These are phyloP conservation scores for Clitopilus hobsonii DNA, from an alignment of 768 basidiomycete genomes.

Conservation along the genomic window DNA sequence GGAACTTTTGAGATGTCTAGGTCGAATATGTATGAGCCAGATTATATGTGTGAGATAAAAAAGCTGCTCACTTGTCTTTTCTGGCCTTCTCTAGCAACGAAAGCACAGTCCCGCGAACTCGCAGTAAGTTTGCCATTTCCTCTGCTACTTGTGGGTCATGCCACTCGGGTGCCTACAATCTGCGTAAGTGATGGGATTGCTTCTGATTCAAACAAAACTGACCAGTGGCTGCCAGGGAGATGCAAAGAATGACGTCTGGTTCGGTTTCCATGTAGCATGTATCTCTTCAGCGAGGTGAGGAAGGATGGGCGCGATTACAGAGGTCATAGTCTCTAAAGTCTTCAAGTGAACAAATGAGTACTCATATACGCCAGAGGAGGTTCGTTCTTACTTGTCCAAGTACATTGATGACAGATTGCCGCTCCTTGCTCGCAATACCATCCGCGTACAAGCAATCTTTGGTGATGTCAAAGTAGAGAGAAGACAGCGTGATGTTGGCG, in stretches of 20 bases:
- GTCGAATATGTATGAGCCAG: slow-evolving; percentile 2
- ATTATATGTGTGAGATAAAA: neutral
- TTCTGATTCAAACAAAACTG: slow-evolving; percentile 16
- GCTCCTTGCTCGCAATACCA: slow-evolving; percentile 38
- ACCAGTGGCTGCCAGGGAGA: slow-evolving; percentile 69
- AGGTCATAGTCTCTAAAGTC: slow-evolving; percentile 64
- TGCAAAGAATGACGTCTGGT: slow-evolving; percentile 61
- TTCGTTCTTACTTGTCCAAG: slow-evolving; percentile 54
- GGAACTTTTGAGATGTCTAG: slow-evolving; percentile 68
- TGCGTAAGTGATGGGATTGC: neutral
- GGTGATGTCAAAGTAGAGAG: slow-evolving; percentile 87
- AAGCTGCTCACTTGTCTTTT: slow-evolving; percentile 54
- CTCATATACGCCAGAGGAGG: neutral
- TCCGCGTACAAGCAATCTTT: slow-evolving; percentile 90
- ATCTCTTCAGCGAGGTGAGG: slow-evolving; percentile 93
- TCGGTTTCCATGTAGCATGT: slow-evolving; percentile 38
- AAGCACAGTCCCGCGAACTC: slow-evolving; percentile 57
- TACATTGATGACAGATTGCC: slow-evolving; percentile 66
- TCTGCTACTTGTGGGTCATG: slow-evolving; percentile 46
- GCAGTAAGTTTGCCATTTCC: slow-evolving; percentile 63
- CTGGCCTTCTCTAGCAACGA: slow-evolving; percentile 74
- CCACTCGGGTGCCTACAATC: slow-evolving; percentile 56
- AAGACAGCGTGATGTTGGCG: slow-evolving; percentile 79
- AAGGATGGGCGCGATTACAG: slow-evolving; percentile 76
- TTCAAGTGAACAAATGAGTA: slow-evolving; percentile 21